Base-by-base conservation (phyloP, 2,329 filamentous ascomycete species). In the Leptographium radiaticola region DNA sequence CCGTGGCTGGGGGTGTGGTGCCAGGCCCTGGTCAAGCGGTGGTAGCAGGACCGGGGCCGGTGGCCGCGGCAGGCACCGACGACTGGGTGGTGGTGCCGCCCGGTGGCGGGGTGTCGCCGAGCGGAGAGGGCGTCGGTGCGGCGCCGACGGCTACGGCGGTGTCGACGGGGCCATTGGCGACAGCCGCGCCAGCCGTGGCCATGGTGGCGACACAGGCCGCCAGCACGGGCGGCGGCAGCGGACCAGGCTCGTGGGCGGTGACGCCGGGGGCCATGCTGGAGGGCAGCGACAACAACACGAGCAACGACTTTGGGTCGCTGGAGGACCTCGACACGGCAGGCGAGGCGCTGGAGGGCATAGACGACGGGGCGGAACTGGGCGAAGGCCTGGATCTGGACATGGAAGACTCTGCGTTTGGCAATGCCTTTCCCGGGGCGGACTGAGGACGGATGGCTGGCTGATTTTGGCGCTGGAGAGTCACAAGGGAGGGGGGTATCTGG, bases 381-480 rank as follows among this genome's bases (percentile, higher is more conserved):
- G 60, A 86, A 82, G 56, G 81, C 74, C 63, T 87, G 81, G 42
- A 83, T 75, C 66, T 83, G 70, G 84, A 84, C 58, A 77, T 89
- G 72, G 85, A 88, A 48, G 85, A 89, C 62, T 88, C 84, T 39
- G 87, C 86, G 1, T 93, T 93, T 70, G 87, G 86, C 3, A 86
- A 93, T 61, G 87, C 87, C 0, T 88, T 91, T 68, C 86, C 89
- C 61, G 80, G 77, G 20, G 51, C 16, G 11, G 50, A 45, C 42
- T 52, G 34, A 13, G 12, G 34, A 13, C 34, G 12, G 45, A 34
- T 2, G n/a, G 43, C 4, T 6, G 8, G 18, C 8, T 45, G n/a
- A 2, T 20, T 30, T 12, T 30, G 43, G 43, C n/a, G 43, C 43
- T n/a, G 43, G n/a, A 45, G 43, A 20, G 43, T 13, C 4, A 36